These are phyloP conservation scores for Cyclotella cryptica DNA, from an alignment of 108 stramenopile genomes.

Conservation along the genomic window DNA sequence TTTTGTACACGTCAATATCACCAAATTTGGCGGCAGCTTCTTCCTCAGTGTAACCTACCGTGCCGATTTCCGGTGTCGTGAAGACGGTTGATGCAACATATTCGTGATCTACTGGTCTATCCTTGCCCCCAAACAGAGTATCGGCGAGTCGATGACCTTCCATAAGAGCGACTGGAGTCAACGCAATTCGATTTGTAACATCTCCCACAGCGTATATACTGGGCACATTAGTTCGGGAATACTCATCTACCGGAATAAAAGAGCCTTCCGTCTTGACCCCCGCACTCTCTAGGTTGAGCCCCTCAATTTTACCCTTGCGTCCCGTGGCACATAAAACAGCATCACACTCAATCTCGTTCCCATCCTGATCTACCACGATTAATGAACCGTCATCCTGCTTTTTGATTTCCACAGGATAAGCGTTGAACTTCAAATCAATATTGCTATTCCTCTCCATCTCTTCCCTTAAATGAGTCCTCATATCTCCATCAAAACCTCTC, in stretches of 20 bases:
- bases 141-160: constrained; percentile 79
- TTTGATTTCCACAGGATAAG: constrained; percentile 64
- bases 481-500: constrained; percentile 83
- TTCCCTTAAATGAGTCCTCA: constrained; percentile 64
- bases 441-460: constrained; percentile 69
- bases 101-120: constrained; percentile 81
- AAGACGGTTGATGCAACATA: constrained; percentile 92
- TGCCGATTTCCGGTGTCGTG: constrained; percentile 88
- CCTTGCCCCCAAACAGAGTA: constrained; percentile 80
- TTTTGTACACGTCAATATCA: constrained; percentile 73
- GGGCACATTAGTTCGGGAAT: constrained; percentile 64
- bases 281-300: constrained; percentile 68
- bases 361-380: constrained; percentile 67
- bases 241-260: constrained; percentile 67
- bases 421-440: constrained; percentile 73
- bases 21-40: constrained; percentile 78
- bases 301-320: constrained; percentile 69
- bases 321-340: constrained; percentile 79
- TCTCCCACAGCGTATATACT: constrained; percentile 85
- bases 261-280: constrained; percentile 54
- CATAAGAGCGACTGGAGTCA: constrained; percentile 90
- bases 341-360: constrained; percentile 68
- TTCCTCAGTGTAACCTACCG: constrained; percentile 88
- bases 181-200: constrained; percentile 85
- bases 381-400: constrained; percentile 60